Evolutionary conservation across 1,139 yeast species (phyloP).

Genomic region (Chernovozyma sophiae-reginae): DNA sequence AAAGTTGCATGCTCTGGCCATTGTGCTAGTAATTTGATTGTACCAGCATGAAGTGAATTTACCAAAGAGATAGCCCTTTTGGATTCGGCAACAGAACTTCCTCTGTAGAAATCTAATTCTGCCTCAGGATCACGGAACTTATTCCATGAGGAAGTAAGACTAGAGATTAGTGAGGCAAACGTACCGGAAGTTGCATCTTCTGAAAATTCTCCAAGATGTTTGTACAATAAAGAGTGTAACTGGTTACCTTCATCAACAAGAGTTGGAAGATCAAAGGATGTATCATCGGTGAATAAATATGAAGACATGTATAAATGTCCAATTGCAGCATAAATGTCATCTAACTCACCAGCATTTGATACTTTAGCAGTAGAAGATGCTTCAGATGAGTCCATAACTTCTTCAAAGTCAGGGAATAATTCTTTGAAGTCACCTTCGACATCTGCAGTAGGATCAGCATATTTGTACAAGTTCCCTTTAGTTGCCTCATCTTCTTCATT

Average conservation of each 20-base stretch:
- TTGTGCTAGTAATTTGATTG: conserved; percentile 48
- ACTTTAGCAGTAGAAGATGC: conserved; percentile 11
- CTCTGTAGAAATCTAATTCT: conserved; percentile 63
- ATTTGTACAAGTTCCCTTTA: conserved; percentile 61
- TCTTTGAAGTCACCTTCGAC: conserved; percentile 68
- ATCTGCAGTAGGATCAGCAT: conserved; percentile 57
- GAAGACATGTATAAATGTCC: conserved; percentile 29
- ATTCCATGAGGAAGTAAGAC: conserved; percentile 27
- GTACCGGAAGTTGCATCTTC: conserved; percentile 29
- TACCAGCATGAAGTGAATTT: conserved; percentile 43
- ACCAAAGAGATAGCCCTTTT: conserved; percentile 54
- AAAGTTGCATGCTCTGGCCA: conserved; percentile 98
- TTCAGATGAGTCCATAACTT: conserved; percentile 39
- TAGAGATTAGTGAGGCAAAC: conserved; percentile 41
- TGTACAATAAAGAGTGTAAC: conserved; percentile 18
- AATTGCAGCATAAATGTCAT: conserved; percentile 27
- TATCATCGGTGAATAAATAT: background rate
- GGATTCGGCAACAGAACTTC: conserved; percentile 59
- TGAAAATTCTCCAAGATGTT: conserved; percentile 26
- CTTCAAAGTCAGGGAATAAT: conserved; percentile 87
- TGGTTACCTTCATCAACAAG: conserved; percentile 4
- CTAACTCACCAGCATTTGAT: conserved; percentile 18
- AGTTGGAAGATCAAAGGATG: background rate
- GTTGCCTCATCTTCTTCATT: conserved; percentile 60
- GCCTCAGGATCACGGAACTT: conserved; percentile 18